These are phyloP conservation scores for Sambucus nigra DNA, from an alignment of 129 eudicot genomes.

Conservation along the genomic window DNA sequence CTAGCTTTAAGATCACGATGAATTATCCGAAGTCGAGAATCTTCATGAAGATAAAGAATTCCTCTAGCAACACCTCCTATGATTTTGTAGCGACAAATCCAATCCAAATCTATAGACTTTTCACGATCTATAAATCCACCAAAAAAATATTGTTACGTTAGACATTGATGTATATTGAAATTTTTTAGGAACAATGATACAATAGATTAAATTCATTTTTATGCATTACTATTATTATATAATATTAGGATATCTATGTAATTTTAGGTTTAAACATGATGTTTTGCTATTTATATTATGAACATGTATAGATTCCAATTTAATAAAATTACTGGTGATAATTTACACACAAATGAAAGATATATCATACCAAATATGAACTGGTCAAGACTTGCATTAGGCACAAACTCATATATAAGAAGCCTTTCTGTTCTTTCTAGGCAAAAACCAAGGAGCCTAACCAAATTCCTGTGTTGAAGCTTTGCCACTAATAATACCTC, in stretches of 20 bases:
- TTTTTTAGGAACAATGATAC: not conserved
- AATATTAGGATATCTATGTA: no score
- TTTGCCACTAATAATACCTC: conserved; percentile 20
- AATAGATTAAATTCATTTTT: not conserved
- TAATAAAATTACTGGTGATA: not conserved
- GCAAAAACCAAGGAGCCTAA: conserved; percentile 22
- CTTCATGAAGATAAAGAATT: conserved; percentile 27
- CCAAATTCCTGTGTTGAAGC: conserved; percentile 28
- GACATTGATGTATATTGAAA: not conserved
- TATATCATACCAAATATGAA: conserved; percentile 13
- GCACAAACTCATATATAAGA: conserved; percentile 17
- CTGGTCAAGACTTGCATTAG: conserved; percentile 21
- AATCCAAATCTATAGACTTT: conserved; percentile 9
- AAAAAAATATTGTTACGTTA: not conserved
- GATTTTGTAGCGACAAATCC: conserved; percentile 16
- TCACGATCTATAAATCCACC: conserved; percentile 10
- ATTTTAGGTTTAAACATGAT: no score
- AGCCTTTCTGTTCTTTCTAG: conserved; percentile 14
- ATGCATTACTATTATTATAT: not conserved
- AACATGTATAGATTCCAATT: no score
- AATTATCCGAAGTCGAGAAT: conserved; percentile 22
- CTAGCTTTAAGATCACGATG: conserved; percentile 30
- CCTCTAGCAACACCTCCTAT: conserved; percentile 27
- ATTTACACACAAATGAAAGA: not conserved
- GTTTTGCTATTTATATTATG: no score